Evolutionary conservation across 768 basidiomycete genomes (phyloP).

Genomic region (Collybiopsis luxurians): DNA sequence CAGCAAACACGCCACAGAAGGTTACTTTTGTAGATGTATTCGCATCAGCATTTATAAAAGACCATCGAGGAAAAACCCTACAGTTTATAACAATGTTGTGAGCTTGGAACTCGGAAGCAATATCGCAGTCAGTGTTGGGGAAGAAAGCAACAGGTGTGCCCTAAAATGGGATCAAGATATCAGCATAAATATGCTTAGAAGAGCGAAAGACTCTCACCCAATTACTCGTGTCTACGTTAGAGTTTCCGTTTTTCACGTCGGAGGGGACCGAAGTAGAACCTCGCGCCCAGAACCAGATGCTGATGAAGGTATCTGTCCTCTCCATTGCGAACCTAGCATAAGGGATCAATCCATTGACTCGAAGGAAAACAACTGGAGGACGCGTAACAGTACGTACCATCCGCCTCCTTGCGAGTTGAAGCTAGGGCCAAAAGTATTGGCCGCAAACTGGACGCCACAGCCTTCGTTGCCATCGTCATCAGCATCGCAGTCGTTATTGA

Average conservation of each 20-base stretch:
- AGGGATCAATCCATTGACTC: not conserved
- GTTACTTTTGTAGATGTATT: not conserved
- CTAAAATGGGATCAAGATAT: conserved; percentile 23
- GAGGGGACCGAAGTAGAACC: conserved; percentile 36
- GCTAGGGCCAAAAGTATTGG: conserved; percentile 50
- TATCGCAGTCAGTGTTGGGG: conserved; percentile 36
- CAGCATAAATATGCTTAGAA: not conserved
- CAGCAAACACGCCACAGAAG: conserved; percentile 2
- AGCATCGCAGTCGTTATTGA: conserved; percentile 46
- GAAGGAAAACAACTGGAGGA: not conserved
- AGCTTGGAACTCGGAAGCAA: not conserved
- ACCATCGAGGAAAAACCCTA: not conserved
- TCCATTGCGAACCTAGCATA: conserved; percentile 58
- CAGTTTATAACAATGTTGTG: conserved; percentile 1
- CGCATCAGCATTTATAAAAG: not conserved
- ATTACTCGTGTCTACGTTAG: conserved; percentile 41
- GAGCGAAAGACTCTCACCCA: conserved; percentile 41
- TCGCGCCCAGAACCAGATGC: conserved; percentile 72
- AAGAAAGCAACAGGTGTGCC: conserved; percentile 62
- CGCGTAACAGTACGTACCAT: conserved; percentile 46
- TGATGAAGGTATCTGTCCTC: conserved; percentile 53
- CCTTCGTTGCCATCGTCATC: conserved; percentile 49
- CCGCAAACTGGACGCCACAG: conserved; percentile 48
- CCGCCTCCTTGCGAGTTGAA: conserved; percentile 64
- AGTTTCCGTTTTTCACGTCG: conserved; percentile 41